Evolutionary conservation across 2,329 filamentous ascomycete genomes (phyloP).

Genomic region (Sclerotinia spermophila): DNA sequence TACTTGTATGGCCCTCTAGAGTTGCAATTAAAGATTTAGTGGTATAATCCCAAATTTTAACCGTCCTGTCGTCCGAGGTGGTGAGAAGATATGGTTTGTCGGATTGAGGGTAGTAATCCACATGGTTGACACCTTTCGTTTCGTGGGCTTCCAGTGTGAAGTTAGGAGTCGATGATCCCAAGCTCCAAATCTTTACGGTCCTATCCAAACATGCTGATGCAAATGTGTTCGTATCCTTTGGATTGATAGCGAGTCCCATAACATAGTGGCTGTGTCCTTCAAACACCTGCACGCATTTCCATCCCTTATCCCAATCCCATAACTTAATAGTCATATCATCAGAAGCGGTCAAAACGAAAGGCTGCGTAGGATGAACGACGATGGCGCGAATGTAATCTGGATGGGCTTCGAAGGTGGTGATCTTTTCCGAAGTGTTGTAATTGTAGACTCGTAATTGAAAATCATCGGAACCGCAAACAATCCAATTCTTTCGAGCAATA

Average conservation of each 20-base stretch:
- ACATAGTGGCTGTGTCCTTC: constrained; percentile 96
- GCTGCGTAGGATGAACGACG: constrained; percentile 89
- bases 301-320: constrained; percentile 98
- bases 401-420: constrained; percentile 93
- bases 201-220: constrained; percentile 93
- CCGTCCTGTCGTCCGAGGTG: constrained; percentile 91
- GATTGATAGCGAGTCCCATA: constrained; percentile 95
- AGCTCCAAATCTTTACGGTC: constrained; percentile 96
- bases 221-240: constrained; percentile 91
- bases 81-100: constrained; percentile 87
- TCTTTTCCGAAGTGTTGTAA: constrained; percentile 99
- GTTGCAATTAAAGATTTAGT: constrained; percentile 97
- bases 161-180: constrained; percentile 90
- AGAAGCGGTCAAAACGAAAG: constrained; percentile 91
- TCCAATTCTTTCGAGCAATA: constrained; percentile 98
- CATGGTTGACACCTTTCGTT: constrained; percentile 95
- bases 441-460: constrained; percentile 90
- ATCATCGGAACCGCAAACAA: constrained; percentile 91
- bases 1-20: constrained; percentile 93
- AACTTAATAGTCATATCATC: constrained; percentile 99
- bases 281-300: constrained; percentile 94
- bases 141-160: constrained; percentile 97
- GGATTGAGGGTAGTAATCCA: constrained; percentile 79
- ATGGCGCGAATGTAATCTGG: constrained; percentile 98
- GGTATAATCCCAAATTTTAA: constrained; percentile 99